Conservation (phyloP, 2,329 filamentous ascomycete species). For the Cryphonectria naterciae region DNA sequence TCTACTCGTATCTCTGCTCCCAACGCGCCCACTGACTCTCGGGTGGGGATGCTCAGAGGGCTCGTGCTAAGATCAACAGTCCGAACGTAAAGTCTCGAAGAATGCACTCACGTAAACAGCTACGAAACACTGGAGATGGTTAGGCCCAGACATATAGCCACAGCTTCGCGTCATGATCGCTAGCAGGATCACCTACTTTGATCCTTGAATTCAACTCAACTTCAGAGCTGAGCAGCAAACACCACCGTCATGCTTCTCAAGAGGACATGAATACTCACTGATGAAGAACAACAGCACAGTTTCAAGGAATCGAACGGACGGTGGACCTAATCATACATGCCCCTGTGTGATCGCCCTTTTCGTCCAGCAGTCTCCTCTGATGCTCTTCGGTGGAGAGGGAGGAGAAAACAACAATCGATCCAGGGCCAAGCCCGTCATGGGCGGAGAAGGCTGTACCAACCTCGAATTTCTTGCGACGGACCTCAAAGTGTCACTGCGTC, state of each 20-base stretch:
- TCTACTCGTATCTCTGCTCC: neutral
- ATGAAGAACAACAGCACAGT: neutral
- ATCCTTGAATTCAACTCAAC: neutral
- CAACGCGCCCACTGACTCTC: neutral
- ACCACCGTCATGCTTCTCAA: neutral
- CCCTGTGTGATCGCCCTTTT: neutral
- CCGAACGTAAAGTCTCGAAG: neutral
- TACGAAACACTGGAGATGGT: neutral
- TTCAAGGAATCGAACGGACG: neutral
- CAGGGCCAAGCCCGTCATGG: no score
- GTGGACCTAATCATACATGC: neutral
- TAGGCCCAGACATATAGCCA: neutral
- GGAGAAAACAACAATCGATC: neutral
- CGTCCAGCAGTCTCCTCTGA: neutral
- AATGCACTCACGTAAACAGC: neutral
- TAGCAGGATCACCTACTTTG: neutral
- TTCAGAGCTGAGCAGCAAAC: neutral
- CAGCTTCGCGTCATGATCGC: neutral
- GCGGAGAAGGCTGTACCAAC: neutral
- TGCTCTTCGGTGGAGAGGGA: neutral
- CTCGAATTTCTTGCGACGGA: neutral
- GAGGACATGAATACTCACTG: neutral
- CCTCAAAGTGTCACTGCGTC: neutral
- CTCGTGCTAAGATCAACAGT: constrained; percentile 1
- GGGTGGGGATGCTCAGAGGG: constrained; percentile 14